Conservation (phyloP, 805 yeast species). For the Yarrowia sp. region DNA sequence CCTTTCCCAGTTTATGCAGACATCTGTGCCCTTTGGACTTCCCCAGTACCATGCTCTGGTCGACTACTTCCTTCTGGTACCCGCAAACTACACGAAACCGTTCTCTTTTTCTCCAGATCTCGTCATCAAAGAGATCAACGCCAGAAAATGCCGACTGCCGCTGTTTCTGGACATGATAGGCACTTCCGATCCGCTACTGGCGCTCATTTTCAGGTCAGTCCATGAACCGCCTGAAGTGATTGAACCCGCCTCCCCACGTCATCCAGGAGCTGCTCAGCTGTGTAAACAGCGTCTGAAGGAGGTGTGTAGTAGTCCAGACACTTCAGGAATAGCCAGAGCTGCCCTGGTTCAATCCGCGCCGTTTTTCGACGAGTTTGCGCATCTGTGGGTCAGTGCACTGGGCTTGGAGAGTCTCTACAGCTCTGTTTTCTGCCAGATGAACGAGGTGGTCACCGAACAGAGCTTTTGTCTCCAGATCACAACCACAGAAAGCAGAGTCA, state of each 20-base stretch:
- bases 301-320: slow-evolving; percentile 29
- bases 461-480: slow-evolving; percentile 42
- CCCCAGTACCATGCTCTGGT: slow-evolving; percentile 42
- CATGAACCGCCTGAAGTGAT: not conserved
- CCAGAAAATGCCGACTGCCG: slow-evolving; percentile 15
- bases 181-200: slow-evolving; percentile 16
- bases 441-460: slow-evolving; percentile 39
- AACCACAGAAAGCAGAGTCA: slow-evolving; percentile 8
- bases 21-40: slow-evolving; percentile 42
- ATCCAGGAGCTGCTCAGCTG: slow-evolving; percentile 9
- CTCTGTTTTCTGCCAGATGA: slow-evolving; percentile 44
- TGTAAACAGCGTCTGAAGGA: slow-evolving; percentile 17
- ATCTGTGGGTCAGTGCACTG: slow-evolving; percentile 41
- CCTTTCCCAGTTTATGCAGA: slow-evolving; percentile 40
- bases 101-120: slow-evolving; percentile 31
- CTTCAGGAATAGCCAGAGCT: slow-evolving; percentile 42
- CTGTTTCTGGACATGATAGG: slow-evolving; percentile 29
- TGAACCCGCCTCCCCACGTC: not conserved
- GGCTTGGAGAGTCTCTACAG: slow-evolving; percentile 41
- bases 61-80: slow-evolving; percentile 42
- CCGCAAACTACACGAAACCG: slow-evolving; percentile 40
- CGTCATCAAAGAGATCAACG: slow-evolving; percentile 35
- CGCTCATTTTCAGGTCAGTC: slow-evolving; percentile 24
- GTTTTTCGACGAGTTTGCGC: slow-evolving; percentile 44
- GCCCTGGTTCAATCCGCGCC: slow-evolving; percentile 40